Evolutionary conservation across 352 stramenopile genomes (phyloP).

Genomic region (Globisporangium cederbergense): DNA sequence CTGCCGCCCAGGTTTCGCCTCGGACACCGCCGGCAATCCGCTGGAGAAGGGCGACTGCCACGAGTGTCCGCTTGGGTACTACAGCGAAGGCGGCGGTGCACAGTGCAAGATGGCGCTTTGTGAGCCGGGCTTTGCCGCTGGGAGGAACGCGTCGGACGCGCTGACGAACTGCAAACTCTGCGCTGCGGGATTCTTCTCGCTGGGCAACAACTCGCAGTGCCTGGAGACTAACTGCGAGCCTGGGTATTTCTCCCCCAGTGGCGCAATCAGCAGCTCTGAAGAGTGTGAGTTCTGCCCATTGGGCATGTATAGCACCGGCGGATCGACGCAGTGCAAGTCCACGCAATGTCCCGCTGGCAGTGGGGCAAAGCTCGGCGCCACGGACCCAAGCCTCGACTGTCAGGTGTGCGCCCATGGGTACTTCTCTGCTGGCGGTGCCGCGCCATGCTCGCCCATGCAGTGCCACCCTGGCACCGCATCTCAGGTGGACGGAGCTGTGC

Average conservation of each 20-base stretch:
- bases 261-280: constrained; percentile 20
- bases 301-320: constrained; percentile 34
- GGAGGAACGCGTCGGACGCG: constrained; percentile 25
- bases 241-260: constrained; percentile 36
- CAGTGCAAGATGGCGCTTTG: constrained; percentile 38
- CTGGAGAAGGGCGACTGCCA: constrained; percentile 48
- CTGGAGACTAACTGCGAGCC: constrained; percentile 25
- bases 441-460: constrained; percentile 28
- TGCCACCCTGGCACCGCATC: constrained; percentile 30
- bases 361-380: constrained; percentile 26
- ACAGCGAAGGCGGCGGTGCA: constrained; percentile 27
- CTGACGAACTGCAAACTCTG: constrained; percentile 31
- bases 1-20: constrained; percentile 31
- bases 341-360: constrained; percentile 33
- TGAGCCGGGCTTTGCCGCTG: constrained; percentile 33
- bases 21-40: constrained; percentile 25
- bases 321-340: constrained; percentile 30
- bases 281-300: constrained; percentile 35
- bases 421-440: constrained; percentile 32
- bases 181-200: constrained; percentile 31
- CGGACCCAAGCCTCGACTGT: constrained; percentile 22
- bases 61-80: constrained; percentile 35
- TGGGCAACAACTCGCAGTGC: constrained; percentile 34
- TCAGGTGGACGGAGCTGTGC: constrained; percentile 12
- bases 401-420: constrained; percentile 27